Conservation (phyloP, 163 green algal genomes). For the Botryococcus braunii region DNA sequence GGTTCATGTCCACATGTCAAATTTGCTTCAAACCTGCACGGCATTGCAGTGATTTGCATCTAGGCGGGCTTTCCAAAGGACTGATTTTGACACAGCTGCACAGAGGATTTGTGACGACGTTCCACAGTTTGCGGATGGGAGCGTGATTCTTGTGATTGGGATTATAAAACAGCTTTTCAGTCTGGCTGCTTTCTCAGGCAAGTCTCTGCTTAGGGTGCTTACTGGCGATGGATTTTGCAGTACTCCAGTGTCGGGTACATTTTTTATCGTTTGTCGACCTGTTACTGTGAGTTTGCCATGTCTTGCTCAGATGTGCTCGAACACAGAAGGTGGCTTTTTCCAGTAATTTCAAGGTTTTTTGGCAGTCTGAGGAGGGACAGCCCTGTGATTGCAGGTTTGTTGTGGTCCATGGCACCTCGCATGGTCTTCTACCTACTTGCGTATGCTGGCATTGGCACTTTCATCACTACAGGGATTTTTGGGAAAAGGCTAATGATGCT, state of each 20-base stretch:
- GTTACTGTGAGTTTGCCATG: too few species aligned
- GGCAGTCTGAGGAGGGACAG: not conserved
- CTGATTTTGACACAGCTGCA: not conserved
- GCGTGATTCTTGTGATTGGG: constrained; percentile 48
- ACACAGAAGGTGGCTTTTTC: not conserved
- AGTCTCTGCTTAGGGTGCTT: too few species aligned
- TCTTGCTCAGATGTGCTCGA: too few species aligned
- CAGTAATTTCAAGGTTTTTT: not conserved
- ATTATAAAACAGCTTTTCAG: constrained; percentile 63
- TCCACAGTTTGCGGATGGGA: constrained; percentile 45
- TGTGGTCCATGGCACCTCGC: constrained; percentile 63
- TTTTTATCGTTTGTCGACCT: too few species aligned
- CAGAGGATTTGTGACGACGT: constrained; percentile 75
- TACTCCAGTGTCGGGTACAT: too few species aligned
- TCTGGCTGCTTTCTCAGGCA: constrained; percentile 65
- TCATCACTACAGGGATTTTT: constrained; percentile 61
- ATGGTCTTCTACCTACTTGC: constrained; percentile 72
- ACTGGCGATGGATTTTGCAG: too few species aligned
- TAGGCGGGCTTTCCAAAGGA: not conserved
- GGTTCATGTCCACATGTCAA: too few species aligned
- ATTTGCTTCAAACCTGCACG: too few species aligned
- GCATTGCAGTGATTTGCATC: not conserved
- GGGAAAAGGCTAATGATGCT: constrained; percentile 60
- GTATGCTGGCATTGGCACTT: constrained; percentile 72
- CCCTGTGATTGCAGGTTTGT: constrained; percentile 45